Conservation (phyloP, 176 grass and related monocot genomes). For the Tillandsia fasciculata region DNA sequence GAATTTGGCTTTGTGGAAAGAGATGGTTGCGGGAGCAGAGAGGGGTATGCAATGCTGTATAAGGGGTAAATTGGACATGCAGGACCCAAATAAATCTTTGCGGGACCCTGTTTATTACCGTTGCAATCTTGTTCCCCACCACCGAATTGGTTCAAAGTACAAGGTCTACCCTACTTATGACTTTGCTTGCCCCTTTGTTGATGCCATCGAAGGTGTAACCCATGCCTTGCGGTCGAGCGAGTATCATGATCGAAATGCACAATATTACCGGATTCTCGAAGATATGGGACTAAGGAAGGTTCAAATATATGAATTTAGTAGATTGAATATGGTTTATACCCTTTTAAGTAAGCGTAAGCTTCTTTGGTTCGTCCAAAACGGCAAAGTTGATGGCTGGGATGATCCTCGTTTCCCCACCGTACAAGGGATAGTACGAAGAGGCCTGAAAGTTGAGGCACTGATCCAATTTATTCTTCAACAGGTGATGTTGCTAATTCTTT, state of each 20-base stretch:
- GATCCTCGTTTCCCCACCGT: constrained; percentile 83
- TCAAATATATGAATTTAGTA: constrained; percentile 79
- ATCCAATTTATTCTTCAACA: constrained; percentile 90
- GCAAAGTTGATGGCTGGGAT: constrained; percentile 81
- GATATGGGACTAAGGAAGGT: constrained; percentile 70
- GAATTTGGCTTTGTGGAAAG: constrained; percentile 66
- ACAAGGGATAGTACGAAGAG: constrained; percentile 82
- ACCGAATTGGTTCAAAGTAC: constrained; percentile 70
- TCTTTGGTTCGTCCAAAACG: constrained; percentile 90
- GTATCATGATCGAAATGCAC: constrained; percentile 84
- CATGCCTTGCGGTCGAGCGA: constrained; percentile 87
- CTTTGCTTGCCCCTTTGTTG: constrained; percentile 93
- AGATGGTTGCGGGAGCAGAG: constrained; percentile 65
- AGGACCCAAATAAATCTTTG: constrained; percentile 76
- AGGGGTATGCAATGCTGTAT: constrained; percentile 67
- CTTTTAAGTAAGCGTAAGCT: constrained; percentile 84
- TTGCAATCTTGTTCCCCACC: constrained; percentile 61
- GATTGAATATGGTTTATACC: constrained; percentile 90
- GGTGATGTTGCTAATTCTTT: constrained; percentile 25
- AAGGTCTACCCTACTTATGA: constrained; percentile 92
- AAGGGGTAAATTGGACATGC: constrained; percentile 80
- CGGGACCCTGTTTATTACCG: constrained; percentile 80
- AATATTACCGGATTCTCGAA: constrained; percentile 66
- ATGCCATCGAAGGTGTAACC: constrained; percentile 68
- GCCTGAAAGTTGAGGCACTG: constrained; percentile 82